phyloP scores from a whole-genome alignment of 306 rosid species.

The Cyamopsis tetragonoloba region DNA sequence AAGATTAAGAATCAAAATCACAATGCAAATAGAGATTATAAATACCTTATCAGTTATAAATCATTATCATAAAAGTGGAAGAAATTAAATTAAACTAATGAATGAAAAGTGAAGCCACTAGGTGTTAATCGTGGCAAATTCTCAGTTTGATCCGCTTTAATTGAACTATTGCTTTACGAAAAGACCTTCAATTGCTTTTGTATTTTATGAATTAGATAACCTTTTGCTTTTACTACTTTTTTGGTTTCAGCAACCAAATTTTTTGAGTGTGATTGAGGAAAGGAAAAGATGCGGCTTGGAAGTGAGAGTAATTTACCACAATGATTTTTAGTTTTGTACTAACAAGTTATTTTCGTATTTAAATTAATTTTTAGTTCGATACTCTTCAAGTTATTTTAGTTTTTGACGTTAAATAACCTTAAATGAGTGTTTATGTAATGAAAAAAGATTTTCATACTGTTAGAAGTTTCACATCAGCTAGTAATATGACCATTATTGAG shows the following conservation, averaged over 20 bases:
- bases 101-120: neutral
- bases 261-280: neutral
- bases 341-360: too few relatives aligned
- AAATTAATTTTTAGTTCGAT: too few relatives aligned
- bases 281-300: neutral
- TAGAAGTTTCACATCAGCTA: too few relatives aligned
- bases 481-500: too few relatives aligned
- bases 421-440: too few relatives aligned
- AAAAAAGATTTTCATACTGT: too few relatives aligned
- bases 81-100: neutral
- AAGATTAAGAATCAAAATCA: neutral
- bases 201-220: neutral
- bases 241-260: slow-evolving; percentile 1
- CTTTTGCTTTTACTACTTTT: slow-evolving; percentile 24
- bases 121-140: neutral
- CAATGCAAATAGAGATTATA: neutral
- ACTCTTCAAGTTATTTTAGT: too few relatives aligned
- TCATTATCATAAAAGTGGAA: neutral
- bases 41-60: neutral
- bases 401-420: too few relatives aligned
- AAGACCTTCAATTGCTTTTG: slow-evolving; percentile 19
- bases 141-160: neutral
- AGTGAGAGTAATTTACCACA: too few relatives aligned
- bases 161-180: slow-evolving; percentile 2
- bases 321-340: too few relatives aligned